Evolutionary conservation across 345 rosid species (phyloP), one percentile per base, ranked within the genome.

Genomic region (Rhizophora apiculata): DNA sequence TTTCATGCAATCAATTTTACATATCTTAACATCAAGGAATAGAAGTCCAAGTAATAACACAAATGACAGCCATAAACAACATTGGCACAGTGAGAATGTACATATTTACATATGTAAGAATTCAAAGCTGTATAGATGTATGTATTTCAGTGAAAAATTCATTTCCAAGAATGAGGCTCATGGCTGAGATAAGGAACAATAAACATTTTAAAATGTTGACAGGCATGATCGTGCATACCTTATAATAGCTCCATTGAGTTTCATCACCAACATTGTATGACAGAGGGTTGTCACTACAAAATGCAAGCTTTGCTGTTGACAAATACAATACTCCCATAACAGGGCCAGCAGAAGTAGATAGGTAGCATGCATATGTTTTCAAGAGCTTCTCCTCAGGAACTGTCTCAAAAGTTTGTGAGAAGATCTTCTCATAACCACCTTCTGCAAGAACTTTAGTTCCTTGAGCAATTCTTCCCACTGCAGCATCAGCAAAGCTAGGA

Each of bases 311-410:
- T 32, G 80, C 89, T 0, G 96, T 80, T 0, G 99, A 95, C 67
- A 88, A 75, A 81, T 92, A 92, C 54, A 95, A 62, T 54, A 89
- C 83, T 36, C 99, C 99, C 94, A 88, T 86, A 8, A 95, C 96
- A 34, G 99, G 99, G 82, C 99, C 98, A 58, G 98, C 91, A 55
- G 99, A 95, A 36, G 99, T 95, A 34, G 99, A 95, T 65, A 95
- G 80, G 86, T 95, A 95, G 68, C 98, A 95, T 3, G 99, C 98
- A 69, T 59, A 95, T 58, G 86, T 81, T 84, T 89, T 90, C 72
- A 72, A 83, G 70, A 95, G 97, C 60, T 84, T 79, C 70, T 95
- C 99, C 72, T 90, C 97, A 1, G 93, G 91, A 73, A 72, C 79
- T 60, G 83, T 86, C 52, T 92, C 98, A 73, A 95, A 95, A 3